Percentiles rank a stretch among this genome's conserved stretches.
These are phyloP conservation scores for Zygoascus biomembranicola DNA, from an alignment of 805 yeast genomes.

Conservation along the genomic window DNA sequence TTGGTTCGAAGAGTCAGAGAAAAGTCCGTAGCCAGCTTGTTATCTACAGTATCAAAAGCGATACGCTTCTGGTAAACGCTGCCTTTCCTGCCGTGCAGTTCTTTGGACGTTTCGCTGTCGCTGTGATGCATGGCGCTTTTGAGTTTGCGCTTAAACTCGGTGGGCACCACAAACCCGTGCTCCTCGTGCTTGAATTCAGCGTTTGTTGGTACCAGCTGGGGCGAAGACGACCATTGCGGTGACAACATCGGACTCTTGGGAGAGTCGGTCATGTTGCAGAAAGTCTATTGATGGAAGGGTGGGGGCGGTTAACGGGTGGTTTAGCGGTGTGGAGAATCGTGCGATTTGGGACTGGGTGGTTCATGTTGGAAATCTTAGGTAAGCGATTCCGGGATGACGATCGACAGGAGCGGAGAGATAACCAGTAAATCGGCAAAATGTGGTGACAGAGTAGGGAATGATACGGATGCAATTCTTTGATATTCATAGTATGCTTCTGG, in stretches of 20 bases:
- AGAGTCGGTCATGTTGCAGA: neutral
- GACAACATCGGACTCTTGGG: neutral
- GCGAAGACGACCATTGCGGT: neutral
- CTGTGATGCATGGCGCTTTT: neutral
- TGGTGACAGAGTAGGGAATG: too few species aligned
- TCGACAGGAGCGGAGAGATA: too few species aligned
- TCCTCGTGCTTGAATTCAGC: neutral
- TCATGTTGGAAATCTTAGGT: neutral
- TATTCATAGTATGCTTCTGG: too few species aligned
- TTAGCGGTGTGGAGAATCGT: too few species aligned
- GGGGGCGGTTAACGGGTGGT: neutral
- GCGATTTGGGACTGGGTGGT: neutral
- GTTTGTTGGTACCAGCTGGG: neutral
- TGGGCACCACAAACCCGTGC: neutral
- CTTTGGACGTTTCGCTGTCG: neutral
- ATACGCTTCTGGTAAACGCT: constrained; percentile 27
- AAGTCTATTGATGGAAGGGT: neutral
- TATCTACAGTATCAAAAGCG: constrained; percentile 37
- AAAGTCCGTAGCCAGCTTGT: constrained; percentile 28
- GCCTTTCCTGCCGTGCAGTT: constrained; percentile 1
- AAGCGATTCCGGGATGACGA: too few species aligned
- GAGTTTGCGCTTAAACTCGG: neutral
- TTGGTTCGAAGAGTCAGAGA: constrained; percentile 33
- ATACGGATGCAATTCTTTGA: too few species aligned
- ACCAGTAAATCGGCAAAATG: too few species aligned